A percentile compares a stretch with the other conserved stretches of the same genome.
Evolutionary conservation across 495 filamentous ascomycete species (phyloP).

Genomic region (Trichoderma erinaceum): DNA sequence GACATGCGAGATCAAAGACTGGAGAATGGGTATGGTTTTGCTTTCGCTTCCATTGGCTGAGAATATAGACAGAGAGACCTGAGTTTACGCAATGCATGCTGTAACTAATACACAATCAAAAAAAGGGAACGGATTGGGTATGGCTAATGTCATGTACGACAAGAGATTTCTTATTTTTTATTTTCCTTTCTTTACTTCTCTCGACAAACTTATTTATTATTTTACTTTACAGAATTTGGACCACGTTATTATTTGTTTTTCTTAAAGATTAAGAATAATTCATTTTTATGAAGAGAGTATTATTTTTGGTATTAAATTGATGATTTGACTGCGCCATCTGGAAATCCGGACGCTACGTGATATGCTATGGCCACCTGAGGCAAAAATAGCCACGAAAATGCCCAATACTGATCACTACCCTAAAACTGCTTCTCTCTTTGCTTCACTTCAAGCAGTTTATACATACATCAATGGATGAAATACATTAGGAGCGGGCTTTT

Average conservation of each 20-base stretch:
- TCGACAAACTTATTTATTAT: neutral
- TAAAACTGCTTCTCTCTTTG: too few species aligned
- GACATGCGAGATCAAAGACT: conserved; percentile 12
- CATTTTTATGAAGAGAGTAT: neutral
- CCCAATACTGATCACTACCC: too few species aligned
- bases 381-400: neutral
- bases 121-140: conserved; percentile 8
- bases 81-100: conserved; percentile 12
- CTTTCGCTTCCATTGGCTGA: conserved; percentile 15
- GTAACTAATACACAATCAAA: conserved; percentile 14
- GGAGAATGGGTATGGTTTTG: conserved; percentile 16
- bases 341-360: neutral
- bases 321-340: neutral
- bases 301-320: neutral
- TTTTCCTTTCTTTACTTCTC: neutral
- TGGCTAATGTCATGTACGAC: conserved; percentile 9
- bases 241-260: neutral
- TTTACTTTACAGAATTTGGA: neutral
- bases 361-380: neutral
- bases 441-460: too few species aligned
- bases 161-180: neutral
- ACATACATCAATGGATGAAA: neutral
- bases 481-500: neutral
- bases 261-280: neutral
- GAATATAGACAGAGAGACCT: conserved; percentile 16